phyloP scores from a whole-genome alignment of 768 basidiomycete genomes.

The Pleurotus pulmonarius region DNA sequence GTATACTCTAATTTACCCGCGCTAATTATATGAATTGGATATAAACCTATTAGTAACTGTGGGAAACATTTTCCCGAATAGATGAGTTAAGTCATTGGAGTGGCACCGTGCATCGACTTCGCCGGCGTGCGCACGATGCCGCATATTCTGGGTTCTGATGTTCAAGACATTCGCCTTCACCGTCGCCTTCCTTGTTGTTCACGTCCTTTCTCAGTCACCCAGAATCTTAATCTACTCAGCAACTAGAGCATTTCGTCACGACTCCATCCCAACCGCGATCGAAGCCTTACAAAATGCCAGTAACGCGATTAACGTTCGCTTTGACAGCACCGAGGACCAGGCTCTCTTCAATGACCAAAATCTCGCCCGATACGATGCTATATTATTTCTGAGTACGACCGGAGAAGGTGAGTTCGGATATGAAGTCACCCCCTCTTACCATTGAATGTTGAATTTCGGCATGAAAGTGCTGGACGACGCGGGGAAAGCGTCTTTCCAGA shows the following conservation, averaged over 20 bases:
- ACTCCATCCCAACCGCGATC: conserved; percentile 72
- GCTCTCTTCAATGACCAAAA: conserved; percentile 50
- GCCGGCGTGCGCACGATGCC: background rate
- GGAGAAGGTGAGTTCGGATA: conserved; percentile 55
- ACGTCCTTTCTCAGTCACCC: conserved; percentile 11
- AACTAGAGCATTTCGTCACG: conserved; percentile 64
- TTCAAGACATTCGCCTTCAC: conserved; percentile 1
- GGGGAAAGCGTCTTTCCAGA: conserved; percentile 60
- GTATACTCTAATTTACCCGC: background rate
- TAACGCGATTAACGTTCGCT: conserved; percentile 43
- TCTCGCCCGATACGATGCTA: conserved; percentile 54
- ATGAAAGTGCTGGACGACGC: conserved; percentile 51
- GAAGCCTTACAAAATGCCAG: conserved; percentile 45
- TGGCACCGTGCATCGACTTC: background rate
- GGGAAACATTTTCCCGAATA: background rate
- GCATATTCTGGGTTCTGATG: background rate
- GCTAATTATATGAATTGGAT: background rate
- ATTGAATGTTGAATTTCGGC: too few species aligned
- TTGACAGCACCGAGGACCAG: conserved; percentile 65
- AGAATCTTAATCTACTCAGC: conserved; percentile 61
- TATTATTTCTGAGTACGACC: conserved; percentile 68
- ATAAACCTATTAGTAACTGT: background rate
- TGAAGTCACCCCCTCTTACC: background rate
- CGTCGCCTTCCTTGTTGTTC: conserved; percentile 7
- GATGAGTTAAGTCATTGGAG: too few species aligned